Base-by-base conservation (phyloP, 768 basidiomycete species). In the Leccinum subgranulosum region DNA sequence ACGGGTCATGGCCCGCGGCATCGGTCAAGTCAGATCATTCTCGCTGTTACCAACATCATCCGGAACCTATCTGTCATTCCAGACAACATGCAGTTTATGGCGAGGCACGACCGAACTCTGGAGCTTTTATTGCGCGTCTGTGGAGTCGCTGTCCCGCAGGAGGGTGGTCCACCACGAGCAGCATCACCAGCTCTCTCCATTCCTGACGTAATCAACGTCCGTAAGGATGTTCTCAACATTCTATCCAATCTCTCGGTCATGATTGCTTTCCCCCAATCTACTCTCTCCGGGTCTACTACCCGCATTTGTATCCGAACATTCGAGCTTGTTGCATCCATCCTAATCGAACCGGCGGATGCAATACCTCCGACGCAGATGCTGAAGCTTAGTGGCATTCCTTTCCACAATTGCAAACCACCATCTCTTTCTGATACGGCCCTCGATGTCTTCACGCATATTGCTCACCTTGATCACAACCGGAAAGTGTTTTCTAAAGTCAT, bases 361-460 rank as follows among this genome's bases (percentile, higher is more conserved):
- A 70, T 88, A 49, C 78, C 86, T 29, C 90, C 90, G 2, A 75
- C 81, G 27, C 77, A 80, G 25, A 79, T 76, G 60, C 71, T 87
- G n/a, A 81, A 88, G 62, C 73, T 82, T 36, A 73, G 74, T 51
- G 84, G 84, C 6, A 66, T 73, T 9, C 67, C 76, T 6, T 74
- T 77, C 15, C 71, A 74, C 49, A 76, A 59, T 34, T 73, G 73
- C 28, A 83, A 77, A 57, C 87, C 88, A 21, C 84, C 88, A 0
- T 70, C 78, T 25, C 76, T 86, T 36, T 78, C 84, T 8, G 91
- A 94, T 63, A 74, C 83, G 31, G 91, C 92, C n/a, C 77, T 98
- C 52, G 91, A 96, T 59, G 84, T 86, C 3, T 90, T 94, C 65
- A 87, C 89, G n/a, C 84, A 85, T 41, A 73, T 97, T 55, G 83